Evolutionary conservation across 148 eudicot genomes (phyloP), one percentile per base, ranked within the genome.

Genomic region (Vaccinium myrtillus): DNA sequence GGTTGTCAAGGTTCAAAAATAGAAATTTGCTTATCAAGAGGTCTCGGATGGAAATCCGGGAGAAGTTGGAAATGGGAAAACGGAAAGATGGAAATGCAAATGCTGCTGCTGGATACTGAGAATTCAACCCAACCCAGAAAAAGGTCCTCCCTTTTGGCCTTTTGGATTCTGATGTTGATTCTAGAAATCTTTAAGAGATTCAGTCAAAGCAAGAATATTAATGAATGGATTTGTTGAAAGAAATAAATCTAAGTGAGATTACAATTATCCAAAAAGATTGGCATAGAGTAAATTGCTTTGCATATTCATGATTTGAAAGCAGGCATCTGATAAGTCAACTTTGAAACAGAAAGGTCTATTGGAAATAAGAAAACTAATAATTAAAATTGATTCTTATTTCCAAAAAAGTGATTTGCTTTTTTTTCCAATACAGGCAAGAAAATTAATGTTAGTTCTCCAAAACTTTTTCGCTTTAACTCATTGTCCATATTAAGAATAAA

Each of bases 1-100:
- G 90, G 67, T 76, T 86, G 48, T 88, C 91, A 80, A 78, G n/a
- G 32, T n/a, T 23, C 11, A 32, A 65, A 65, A 65, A n/a, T 65
- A n/a, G 10, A 10, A 65, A 23, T 65, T 2, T 65, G 71, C 32
- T 65, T 1, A 5, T 19, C 30, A 25, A 8, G 9, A 65, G 30
- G 71, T 23, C 30, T 65, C 12, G 14, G 71, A 65, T 23, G 32
- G 71, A 65, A 25, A 65, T 65, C 71, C 32, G 14, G 32, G 30
- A 23, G 30, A 65, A 23, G 32, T n/a, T 65, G 21, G 71, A 23
- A 23, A 23, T 65, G 71, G 71, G 23, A 23, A 23, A 65, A 9
- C 27, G 2, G 32, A 65, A 65, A 8, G 11, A 25, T 9, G 32
- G 32, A 65, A 65, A 65, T n/a, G 32, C 27, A 65, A 25, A 65